Conservation (phyloP, 305 asterid species). For the Fraxinus ornus region DNA sequence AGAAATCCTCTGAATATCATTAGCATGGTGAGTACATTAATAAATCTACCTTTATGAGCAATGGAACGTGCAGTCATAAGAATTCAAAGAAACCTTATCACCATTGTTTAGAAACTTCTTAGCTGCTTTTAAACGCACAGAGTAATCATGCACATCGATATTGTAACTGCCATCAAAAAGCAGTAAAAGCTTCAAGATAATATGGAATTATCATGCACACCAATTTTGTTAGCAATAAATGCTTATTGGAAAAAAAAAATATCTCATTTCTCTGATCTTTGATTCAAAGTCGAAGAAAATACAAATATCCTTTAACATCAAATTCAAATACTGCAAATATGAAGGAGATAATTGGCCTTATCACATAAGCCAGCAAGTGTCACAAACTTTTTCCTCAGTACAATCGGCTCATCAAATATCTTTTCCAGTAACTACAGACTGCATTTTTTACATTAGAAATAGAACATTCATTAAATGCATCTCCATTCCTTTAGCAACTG, state of each 20-base stretch:
- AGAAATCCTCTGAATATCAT: constrained; percentile 14
- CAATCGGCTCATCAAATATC: not conserved
- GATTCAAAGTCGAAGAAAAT: not conserved
- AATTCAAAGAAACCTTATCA: constrained; percentile 67
- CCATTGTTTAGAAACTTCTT: constrained; percentile 84
- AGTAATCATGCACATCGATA: constrained; percentile 89
- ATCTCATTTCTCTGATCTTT: not conserved
- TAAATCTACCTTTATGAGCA: constrained; percentile 10
- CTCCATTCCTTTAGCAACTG: not conserved
- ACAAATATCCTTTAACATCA: not conserved
- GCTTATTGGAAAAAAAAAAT: not conserved
- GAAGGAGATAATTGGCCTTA: not conserved
- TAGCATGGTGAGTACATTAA: not conserved
- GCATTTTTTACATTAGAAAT: not conserved
- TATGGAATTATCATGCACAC: not conserved
- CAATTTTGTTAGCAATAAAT: not conserved
- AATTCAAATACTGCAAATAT: not conserved
- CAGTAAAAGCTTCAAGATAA: constrained; percentile 11
- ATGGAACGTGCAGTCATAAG: constrained; percentile 17
- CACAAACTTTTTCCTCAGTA: not conserved
- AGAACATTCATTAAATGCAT: not conserved
- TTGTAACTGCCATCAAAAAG: constrained; percentile 63
- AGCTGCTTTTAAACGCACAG: constrained; percentile 92
- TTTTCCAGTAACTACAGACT: not conserved
- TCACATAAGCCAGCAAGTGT: not conserved